Evolutionary conservation across 1,284 basidiomycete genomes (phyloP).

Genomic region (Moniliophthora roreri): DNA sequence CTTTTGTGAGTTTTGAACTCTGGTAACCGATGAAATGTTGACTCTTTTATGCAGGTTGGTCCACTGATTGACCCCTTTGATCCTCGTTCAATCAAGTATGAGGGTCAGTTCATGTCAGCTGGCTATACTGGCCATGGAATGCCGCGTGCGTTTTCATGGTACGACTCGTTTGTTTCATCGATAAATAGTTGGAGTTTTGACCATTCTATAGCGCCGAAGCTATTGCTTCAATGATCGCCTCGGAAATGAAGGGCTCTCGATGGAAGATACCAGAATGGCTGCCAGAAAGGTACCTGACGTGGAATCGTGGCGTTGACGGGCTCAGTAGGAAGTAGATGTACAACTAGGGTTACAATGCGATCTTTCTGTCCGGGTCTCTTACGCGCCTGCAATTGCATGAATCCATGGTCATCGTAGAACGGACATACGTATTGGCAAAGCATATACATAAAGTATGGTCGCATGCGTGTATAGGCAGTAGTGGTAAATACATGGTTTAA

Average conservation of each 20-base stretch:
- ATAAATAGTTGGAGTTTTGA: slow-evolving; percentile 2
- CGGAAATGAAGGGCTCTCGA: slow-evolving; percentile 44
- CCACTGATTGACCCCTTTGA: slow-evolving; percentile 43
- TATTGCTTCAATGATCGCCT: slow-evolving; percentile 62
- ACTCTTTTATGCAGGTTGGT: slow-evolving; percentile 53
- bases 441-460: slow-evolving; percentile 6
- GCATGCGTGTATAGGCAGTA: slow-evolving; percentile 2
- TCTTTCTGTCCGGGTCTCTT: no score
- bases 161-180: slow-evolving; percentile 20
- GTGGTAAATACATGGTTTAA: slow-evolving; percentile 38
- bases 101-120: slow-evolving; percentile 71
- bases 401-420: no score
- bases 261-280: slow-evolving; percentile 65
- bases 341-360: no score
- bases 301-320: slow-evolving; percentile 15
- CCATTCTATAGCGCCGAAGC: slow-evolving; percentile 57
- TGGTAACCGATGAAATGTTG: neutral
- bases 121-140: slow-evolving; percentile 83
- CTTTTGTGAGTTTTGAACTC: slow-evolving; percentile 55
- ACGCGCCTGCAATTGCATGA: no score
- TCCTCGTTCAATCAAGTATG: slow-evolving; percentile 24
- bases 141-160: slow-evolving; percentile 77
- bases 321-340: no score
- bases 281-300: slow-evolving; percentile 61
- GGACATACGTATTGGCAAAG: neutral